Percentiles rank a stretch among this genome's conserved stretches.
These are phyloP conservation scores for Chaetomiaceae sp. DNA, from an alignment of 2,329 filamentous ascomycete genomes.

Conservation along the genomic window DNA sequence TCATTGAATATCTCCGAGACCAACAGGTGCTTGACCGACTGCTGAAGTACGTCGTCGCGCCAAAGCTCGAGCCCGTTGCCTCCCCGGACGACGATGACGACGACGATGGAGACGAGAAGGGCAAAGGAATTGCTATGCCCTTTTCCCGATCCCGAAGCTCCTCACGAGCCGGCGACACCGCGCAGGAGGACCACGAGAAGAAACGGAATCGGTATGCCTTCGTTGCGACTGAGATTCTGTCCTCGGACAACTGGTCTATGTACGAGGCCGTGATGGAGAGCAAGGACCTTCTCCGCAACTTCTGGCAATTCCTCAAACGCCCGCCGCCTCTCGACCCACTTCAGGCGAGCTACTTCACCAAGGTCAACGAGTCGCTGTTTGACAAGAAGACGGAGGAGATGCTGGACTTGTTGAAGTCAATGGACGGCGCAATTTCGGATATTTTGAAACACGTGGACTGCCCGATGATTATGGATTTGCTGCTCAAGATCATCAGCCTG, in stretches of 20 bases:
- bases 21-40: constrained; percentile 77
- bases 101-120: constrained; percentile 45
- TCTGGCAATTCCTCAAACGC: constrained; percentile 84
- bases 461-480: constrained; percentile 95
- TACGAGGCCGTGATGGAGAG: constrained; percentile 88
- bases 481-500: constrained; percentile 93
- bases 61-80: constrained; percentile 56
- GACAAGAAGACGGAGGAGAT: constrained; percentile 98
- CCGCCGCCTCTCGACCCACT: constrained; percentile 84
- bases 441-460: constrained; percentile 93
- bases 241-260: constrained; percentile 95
- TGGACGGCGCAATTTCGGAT: constrained; percentile 74
- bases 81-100: constrained; percentile 46
- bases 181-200: constrained; percentile 76
- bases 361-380: constrained; percentile 95
- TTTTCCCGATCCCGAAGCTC: constrained; percentile 49
- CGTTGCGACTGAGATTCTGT: constrained; percentile 85
- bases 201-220: constrained; percentile 90
- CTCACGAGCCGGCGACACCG: constrained; percentile 41
- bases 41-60: constrained; percentile 85
- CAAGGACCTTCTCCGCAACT: constrained; percentile 67
- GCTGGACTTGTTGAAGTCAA: constrained; percentile 78
- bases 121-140: constrained; percentile 37
- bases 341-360: constrained; percentile 96
- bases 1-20: constrained; percentile 91